Base-by-base conservation (phyloP, 305 asterid genomes). In the Striga hermonthica region DNA sequence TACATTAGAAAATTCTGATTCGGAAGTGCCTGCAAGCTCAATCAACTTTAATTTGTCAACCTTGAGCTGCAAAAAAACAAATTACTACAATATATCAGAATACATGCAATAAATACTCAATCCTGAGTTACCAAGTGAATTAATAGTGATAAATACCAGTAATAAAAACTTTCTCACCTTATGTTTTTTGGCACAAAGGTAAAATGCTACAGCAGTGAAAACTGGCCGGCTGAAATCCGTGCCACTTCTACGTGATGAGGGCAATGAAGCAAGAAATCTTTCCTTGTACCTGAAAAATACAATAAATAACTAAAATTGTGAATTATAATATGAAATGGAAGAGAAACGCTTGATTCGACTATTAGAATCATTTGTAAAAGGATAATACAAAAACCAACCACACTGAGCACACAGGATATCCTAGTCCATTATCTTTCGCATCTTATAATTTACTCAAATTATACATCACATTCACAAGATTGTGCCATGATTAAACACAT, bases 1-100 rank as follows among this genome's bases (percentile, higher is more conserved):
- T 81, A 92, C 96, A 70, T 67, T 83, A 43, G 95, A 60, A 74
- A 87, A 93, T 73, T 86, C 98, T 16, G 96, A 77, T 72, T 93
- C 98, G 43, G 97, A 83, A 66, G 95, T 82, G 45, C 97, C 98
- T 35, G 96, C 89, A 57, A 93, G 78, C 72, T 87, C 97, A 43
- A 90, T 83, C 63, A 93, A 71, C 92, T 84, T 93, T 52, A 71
- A 61, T 70, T 83, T 93, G 67, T 90, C 98, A 14, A 81, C 95
- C 81, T 87, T 93, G 65, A 93, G 85, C 98, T 93, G 83, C 72
- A 78, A 67, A 76, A 76, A 56, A 34, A 44, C 6, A 11, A 65
- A n/a, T n/a, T n/a, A n/a, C n/a, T n/a, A n/a, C n/a, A n/a, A 74
- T 9, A 62, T 0, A 47, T 36, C 49, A 70, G 10, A 44, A 38